phyloP scores from a whole-genome alignment of 306 rosid genomes.

The Hippophae gyantsensis region DNA sequence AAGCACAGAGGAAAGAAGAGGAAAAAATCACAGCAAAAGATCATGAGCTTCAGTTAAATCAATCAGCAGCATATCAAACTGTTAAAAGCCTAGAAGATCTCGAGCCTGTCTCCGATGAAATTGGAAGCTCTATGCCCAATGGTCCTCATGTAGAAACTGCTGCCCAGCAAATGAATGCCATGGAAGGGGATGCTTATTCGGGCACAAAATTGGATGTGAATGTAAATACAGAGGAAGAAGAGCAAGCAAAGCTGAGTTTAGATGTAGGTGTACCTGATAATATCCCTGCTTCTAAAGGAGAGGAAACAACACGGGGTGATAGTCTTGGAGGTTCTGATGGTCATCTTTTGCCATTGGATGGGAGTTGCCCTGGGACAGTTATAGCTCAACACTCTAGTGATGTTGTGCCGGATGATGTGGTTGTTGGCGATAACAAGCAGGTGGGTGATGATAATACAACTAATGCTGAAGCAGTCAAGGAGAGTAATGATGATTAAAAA shows the following conservation, averaged over 20 bases:
- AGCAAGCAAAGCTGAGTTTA: constrained; percentile 1
- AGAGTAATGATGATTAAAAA: constrained; percentile 17
- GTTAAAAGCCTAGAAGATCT: constrained; percentile 20
- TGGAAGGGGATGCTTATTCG: constrained; percentile 14
- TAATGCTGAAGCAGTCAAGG: constrained; percentile 15
- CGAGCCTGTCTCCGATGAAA: constrained; percentile 24
- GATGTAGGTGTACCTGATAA: constrained; percentile 22
- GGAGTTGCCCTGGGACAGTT: neutral
- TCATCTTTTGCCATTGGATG: constrained; percentile 7
- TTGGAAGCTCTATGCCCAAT: constrained; percentile 20
- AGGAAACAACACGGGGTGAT: constrained; percentile 12
- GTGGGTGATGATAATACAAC: neutral
- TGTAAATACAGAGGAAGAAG: constrained; percentile 20
- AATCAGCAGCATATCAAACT: constrained; percentile 26
- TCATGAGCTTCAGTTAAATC: constrained; percentile 27
- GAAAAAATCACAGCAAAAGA: constrained; percentile 41
- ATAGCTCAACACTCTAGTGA: constrained; percentile 3
- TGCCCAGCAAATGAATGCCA: constrained; percentile 22
- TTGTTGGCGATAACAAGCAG: constrained; percentile 13
- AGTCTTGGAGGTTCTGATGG: constrained; percentile 1
- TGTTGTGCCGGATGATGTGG: constrained; percentile 2
- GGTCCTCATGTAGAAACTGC: constrained; percentile 23
- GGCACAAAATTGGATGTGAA: constrained; percentile 20
- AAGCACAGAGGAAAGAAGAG: constrained; percentile 46
- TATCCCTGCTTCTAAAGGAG: constrained; percentile 19